Percentiles rank a stretch among this genome's conserved stretches.
These are phyloP conservation scores for Ophiostoma angusticollis DNA, from an alignment of 2,329 filamentous ascomycete species.

Conservation along the genomic window DNA sequence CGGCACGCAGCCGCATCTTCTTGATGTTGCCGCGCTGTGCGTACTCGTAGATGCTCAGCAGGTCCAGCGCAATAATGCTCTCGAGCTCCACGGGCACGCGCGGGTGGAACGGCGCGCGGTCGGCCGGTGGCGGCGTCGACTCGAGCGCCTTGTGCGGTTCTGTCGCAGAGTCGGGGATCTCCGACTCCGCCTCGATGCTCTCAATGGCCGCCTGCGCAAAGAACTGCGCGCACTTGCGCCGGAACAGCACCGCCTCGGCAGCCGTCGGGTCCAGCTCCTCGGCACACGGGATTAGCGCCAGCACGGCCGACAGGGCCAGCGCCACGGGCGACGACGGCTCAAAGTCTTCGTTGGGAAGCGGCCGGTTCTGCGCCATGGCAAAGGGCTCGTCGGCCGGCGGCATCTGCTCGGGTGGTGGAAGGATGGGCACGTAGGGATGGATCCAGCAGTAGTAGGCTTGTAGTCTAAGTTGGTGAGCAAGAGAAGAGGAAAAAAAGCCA, in stretches of 20 bases:
- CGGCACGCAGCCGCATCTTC: slow-evolving; percentile 36
- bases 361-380: slow-evolving; percentile 24
- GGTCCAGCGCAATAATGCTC: slow-evolving; percentile 32
- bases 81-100: slow-evolving; percentile 32
- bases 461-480: slow-evolving; percentile 16
- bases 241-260: slow-evolving; percentile 28
- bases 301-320: slow-evolving; percentile 34
- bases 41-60: slow-evolving; percentile 40
- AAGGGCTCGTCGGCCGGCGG: slow-evolving; percentile 22
- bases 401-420: slow-evolving; percentile 28
- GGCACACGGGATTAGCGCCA: slow-evolving; percentile 34
- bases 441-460: slow-evolving; percentile 41
- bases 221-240: slow-evolving; percentile 35
- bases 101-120: slow-evolving; percentile 30
- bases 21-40: slow-evolving; percentile 38
- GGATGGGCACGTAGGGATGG: slow-evolving; percentile 36
- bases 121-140: slow-evolving; percentile 10
- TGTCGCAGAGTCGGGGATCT: slow-evolving; percentile 31
- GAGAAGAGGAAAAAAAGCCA: no score
- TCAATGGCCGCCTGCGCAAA: slow-evolving; percentile 35
- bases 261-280: slow-evolving; percentile 24
- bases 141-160: slow-evolving; percentile 33
- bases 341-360: slow-evolving; percentile 22
- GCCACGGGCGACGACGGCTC: slow-evolving; percentile 31
- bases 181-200: slow-evolving; percentile 34